Evolutionary conservation across 805 yeast species (phyloP).

Genomic region (Candida xiaguanensis): DNA sequence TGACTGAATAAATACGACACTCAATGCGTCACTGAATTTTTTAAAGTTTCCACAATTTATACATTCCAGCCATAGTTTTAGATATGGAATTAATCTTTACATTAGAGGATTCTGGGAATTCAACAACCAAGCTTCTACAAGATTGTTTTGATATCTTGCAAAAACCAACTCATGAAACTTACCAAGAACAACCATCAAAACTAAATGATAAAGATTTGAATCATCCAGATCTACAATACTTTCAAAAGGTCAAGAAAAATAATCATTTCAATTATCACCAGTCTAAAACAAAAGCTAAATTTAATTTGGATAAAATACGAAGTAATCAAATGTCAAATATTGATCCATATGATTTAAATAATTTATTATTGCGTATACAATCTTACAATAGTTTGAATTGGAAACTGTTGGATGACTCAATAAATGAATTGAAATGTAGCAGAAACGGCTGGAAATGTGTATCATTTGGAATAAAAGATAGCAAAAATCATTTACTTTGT

Average conservation of each 20-base stretch:
- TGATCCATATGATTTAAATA: slow-evolving; percentile 35
- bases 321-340: slow-evolving; percentile 17
- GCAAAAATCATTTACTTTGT: slow-evolving; percentile 32
- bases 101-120: slow-evolving; percentile 7
- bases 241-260: slow-evolving; percentile 29
- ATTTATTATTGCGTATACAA: slow-evolving; percentile 37
- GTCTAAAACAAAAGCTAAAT: slow-evolving; percentile 15
- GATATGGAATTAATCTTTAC: background rate
- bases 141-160: slow-evolving; percentile 21
- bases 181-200: slow-evolving; percentile 5
- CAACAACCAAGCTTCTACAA: slow-evolving; percentile 22
- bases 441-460: slow-evolving; percentile 53
- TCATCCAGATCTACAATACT: slow-evolving; percentile 40
- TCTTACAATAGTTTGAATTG: slow-evolving; percentile 47
- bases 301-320: slow-evolving; percentile 13
- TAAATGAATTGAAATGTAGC: slow-evolving; percentile 48
- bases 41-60: background rate
- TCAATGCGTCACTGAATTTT: background rate
- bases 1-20: background rate
- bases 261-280: slow-evolving; percentile 38
- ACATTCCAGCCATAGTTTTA: slow-evolving; percentile 2
- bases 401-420: slow-evolving; percentile 19
- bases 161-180: slow-evolving; percentile 13
- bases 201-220: slow-evolving; percentile 1
- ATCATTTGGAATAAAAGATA: slow-evolving; percentile 19